Evolutionary conservation across 768 basidiomycete genomes (phyloP), one percentile per base, ranked within the genome.

Genomic region (Boletus pseudo-olivaceus): DNA sequence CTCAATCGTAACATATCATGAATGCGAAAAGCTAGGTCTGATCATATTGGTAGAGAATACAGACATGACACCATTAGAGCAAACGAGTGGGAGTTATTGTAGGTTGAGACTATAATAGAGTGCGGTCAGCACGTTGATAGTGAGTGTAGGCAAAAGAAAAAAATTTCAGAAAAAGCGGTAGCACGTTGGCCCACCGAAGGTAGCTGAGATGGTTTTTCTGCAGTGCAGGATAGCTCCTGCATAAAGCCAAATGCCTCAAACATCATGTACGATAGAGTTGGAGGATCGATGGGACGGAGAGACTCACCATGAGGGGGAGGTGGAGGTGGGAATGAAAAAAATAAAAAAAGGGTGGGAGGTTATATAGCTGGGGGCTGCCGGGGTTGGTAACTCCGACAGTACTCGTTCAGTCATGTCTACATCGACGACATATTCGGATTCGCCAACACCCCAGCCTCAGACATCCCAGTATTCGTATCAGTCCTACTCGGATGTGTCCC

Each of bases 201-300:
- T 90, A 90, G 88, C 87, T 90, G 88, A 90, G 88, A 82, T 88
- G 78, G 68, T 62, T 83, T 66, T 85, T 90, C 88, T 87, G 84
- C 88, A 90, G 71, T 76, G 85, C 84, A 81, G 80, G 82, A 72
- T 64, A 26, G 20, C 57, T 57, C 78, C 80, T 75, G 82, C 87
- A 61, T 90, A 88, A 89, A 89, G 88, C 88, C 87, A 90, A 89
- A 89, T 90, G 88, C 88, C 88, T 90, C 88, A 88, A 88, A 84
- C 87, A 90, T 90, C 88, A 85, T 82, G 58, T 50, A 47, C 9
- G 29, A 54, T n/a, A 33, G 0, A 23, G 82, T 82, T 80, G 54
- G 23, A 49, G 3, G 14, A 35, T 39, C 32, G 8, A 55, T 79
- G 54, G 34, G 41, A 40, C 0, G 37, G 15, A 38, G 17, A 41